phyloP scores from a whole-genome alignment of 805 yeast genomes.

The Ogataea chonburiensis region DNA sequence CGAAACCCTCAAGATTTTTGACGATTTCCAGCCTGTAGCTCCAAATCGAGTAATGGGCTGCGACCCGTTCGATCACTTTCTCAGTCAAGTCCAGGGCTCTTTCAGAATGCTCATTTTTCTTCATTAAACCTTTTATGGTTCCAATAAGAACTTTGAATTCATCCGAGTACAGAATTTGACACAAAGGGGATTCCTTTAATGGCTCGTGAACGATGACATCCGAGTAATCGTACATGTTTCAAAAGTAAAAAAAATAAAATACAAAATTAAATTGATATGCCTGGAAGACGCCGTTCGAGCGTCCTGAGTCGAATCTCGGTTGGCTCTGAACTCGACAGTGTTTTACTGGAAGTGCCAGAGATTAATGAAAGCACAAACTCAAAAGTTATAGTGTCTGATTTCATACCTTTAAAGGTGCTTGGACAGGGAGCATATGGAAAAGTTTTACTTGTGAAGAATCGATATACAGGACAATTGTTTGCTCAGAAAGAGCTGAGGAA shows the following conservation, averaged over 20 bases:
- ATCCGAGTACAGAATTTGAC: slow-evolving; percentile 68
- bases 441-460: slow-evolving; percentile 70
- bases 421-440: slow-evolving; percentile 91
- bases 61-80: slow-evolving; percentile 60
- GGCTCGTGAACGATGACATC: slow-evolving; percentile 16
- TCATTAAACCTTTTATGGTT: slow-evolving; percentile 57
- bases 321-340: slow-evolving; percentile 16
- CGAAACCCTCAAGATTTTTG: slow-evolving; percentile 32
- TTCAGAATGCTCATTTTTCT: slow-evolving; percentile 57
- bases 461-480: slow-evolving; percentile 56
- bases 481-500: slow-evolving; percentile 85
- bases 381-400: slow-evolving; percentile 45
- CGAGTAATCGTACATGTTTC: slow-evolving; percentile 16
- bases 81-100: slow-evolving; percentile 71
- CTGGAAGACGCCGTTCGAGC: slow-evolving; percentile 28
- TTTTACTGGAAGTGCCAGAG: slow-evolving; percentile 9
- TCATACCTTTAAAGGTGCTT: slow-evolving; percentile 65
- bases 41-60: slow-evolving; percentile 95
- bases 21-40: slow-evolving; percentile 59
- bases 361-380: slow-evolving; percentile 12
- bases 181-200: slow-evolving; percentile 33
- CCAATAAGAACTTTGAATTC: slow-evolving; percentile 68
- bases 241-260: slow-evolving; percentile 3
- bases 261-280: slow-evolving; percentile 2
- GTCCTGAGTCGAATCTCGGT: slow-evolving; percentile 31